phyloP scores from a whole-genome alignment of 768 basidiomycete genomes.

The Hypholoma sublateritium region DNA sequence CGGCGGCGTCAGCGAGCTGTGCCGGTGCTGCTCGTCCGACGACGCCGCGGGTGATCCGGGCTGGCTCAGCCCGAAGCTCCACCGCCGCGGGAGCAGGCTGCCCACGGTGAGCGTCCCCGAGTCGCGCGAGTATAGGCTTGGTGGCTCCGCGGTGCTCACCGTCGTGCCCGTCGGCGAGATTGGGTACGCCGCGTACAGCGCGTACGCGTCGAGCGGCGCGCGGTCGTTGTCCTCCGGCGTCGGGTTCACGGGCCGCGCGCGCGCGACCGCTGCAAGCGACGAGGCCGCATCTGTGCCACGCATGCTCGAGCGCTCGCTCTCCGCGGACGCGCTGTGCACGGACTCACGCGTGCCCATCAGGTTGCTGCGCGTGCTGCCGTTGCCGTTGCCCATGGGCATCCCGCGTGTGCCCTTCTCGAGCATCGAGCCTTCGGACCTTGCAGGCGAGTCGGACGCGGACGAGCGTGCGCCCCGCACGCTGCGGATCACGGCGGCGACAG shows the following conservation, averaged over 20 bases:
- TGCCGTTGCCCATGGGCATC: constrained; percentile 10
- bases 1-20: constrained; percentile 14
- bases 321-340: constrained; percentile 2
- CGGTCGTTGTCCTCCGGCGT: constrained; percentile 44
- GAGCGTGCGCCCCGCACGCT: constrained; percentile 13
- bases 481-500: constrained; percentile 33
- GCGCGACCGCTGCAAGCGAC: constrained; percentile 16
- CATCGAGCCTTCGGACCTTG: constrained; percentile 32
- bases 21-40: constrained; percentile 19
- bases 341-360: constrained; percentile 3
- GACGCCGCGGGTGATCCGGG: constrained; percentile 26
- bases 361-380: constrained; percentile 8
- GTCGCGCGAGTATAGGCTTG: constrained; percentile 31
- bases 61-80: constrained; percentile 34
- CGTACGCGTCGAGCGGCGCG: constrained; percentile 35
- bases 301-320: neutral
- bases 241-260: constrained; percentile 47
- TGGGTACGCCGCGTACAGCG: constrained; percentile 43
- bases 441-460: constrained; percentile 14
- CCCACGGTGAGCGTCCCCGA: constrained; percentile 40
- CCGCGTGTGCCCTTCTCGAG: constrained; percentile 35
- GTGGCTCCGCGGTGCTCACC: constrained; percentile 27
- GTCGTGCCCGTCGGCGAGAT: constrained; percentile 41
- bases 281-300: constrained; percentile 1
- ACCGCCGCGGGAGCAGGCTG: constrained; percentile 36